These are phyloP conservation scores for Sanghuangporus sanghuang DNA, from an alignment of 1,284 basidiomycete species.

Conservation along the genomic window DNA sequence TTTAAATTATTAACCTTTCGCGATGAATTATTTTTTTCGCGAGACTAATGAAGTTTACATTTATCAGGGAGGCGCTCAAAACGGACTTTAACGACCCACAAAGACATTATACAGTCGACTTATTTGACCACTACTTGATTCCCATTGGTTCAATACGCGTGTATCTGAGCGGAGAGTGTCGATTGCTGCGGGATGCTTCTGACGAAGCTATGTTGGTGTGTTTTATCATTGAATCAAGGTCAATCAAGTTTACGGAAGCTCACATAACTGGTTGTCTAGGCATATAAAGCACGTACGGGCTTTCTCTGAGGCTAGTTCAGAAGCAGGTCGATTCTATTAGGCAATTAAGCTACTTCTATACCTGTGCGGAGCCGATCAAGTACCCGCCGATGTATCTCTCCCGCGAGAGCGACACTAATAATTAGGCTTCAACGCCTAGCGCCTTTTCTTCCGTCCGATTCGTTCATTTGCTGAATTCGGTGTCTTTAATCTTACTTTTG, in stretches of 20 bases:
- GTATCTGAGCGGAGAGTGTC: conserved; percentile 2
- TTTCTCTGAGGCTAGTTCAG: neutral
- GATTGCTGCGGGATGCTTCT: neutral
- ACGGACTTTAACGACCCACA: neutral
- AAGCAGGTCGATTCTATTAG: no score
- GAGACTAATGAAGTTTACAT: neutral
- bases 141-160: neutral
- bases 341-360: no score
- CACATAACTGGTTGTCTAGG: neutral
- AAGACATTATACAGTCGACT: neutral
- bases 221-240: neutral
- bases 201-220: conserved; percentile 2
- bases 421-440: no score
- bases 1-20: neutral
- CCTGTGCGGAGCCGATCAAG: no score
- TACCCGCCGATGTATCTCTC: no score
- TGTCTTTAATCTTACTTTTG: no score
- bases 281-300: neutral
- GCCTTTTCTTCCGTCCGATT: no score
- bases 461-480: no score
- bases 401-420: no score
- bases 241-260: no score
- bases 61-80: neutral
- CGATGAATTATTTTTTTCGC: no score
- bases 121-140: neutral